Evolutionary conservation across 2,329 filamentous ascomycete species (phyloP), one percentile per base, ranked within the genome.

Genomic region (Penicillium sp.): DNA sequence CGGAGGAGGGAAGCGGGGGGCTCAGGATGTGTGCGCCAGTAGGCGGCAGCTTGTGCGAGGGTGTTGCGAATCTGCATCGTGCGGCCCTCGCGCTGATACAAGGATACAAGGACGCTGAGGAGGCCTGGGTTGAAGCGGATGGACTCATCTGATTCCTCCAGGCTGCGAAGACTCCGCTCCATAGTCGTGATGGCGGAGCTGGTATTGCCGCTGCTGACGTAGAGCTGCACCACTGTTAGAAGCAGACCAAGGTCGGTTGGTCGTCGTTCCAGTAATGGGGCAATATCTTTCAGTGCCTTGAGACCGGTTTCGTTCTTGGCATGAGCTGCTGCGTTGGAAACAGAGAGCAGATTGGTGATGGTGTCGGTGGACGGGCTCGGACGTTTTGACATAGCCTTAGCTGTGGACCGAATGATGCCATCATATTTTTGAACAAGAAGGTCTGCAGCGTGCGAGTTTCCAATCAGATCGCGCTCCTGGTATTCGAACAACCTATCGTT

Each of bases 71-170:
- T 83, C 27, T 87, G 83, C 19, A 78, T 74, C 57, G 85, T 86
- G 30, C 90, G 87, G 33, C 87, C 85, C 66, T 93, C 86, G 2
- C 79, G 75, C 59, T 82, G 82, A 70, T 95, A 93, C 0, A 99
- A 77, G 2, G 88, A 84, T 9, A 95, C 85, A 3, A 88, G 77
- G 1, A 92, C 77, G 0, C 88, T 89, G 25, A 97, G 80, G 1
- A 99, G 76, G 2, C 92, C 92, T 0, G 93, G 92, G 22, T 89
- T 85, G 67, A 86, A 93, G 10, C 91, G 85, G 22, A 87, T 81
- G 59, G 90, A 83, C 49, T 82, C 76, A 50, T 85, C 76, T 3
- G 81, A 82, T 40, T 81, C 71, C 60, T 92, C 88, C 1, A 95
- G 77, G 9, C 80, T 80, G 54, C 79, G 79, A 47, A 95, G 80